These are phyloP conservation scores for Trichosporon ovoides DNA, from an alignment of 1,284 basidiomycete species.

Conservation along the genomic window DNA sequence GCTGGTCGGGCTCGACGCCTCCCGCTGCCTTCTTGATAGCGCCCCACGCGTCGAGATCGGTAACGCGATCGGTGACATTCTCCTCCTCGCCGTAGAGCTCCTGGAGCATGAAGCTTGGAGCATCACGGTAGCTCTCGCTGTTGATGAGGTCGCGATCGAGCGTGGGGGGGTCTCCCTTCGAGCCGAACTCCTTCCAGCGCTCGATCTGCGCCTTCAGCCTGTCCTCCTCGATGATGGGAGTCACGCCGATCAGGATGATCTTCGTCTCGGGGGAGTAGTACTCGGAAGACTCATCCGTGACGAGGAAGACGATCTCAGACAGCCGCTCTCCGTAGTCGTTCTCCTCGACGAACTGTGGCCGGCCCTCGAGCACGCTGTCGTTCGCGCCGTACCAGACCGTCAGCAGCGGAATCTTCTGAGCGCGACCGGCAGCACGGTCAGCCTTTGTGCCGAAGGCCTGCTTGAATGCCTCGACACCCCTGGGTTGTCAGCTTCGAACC, in stretches of 20 bases:
- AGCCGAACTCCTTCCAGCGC: slow-evolving; percentile 31
- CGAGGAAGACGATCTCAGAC: slow-evolving; percentile 57
- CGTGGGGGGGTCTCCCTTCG: slow-evolving; percentile 28
- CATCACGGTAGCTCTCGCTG: slow-evolving; percentile 62
- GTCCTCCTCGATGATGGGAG: slow-evolving; percentile 64
- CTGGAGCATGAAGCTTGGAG: slow-evolving; percentile 54
- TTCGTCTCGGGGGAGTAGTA: slow-evolving; percentile 68
- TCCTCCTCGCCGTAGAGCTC: slow-evolving; percentile 55
- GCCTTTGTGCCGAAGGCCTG: slow-evolving; percentile 59
- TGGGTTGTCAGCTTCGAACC: slow-evolving; percentile 15
- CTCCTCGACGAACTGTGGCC: slow-evolving; percentile 56
- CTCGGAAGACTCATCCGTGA: slow-evolving; percentile 59
- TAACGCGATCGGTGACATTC: too few species aligned
- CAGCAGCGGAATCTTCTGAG: slow-evolving; percentile 58
- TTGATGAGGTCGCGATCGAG: slow-evolving; percentile 60
- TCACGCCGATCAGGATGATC: slow-evolving; percentile 74
- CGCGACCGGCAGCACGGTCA: slow-evolving; percentile 55
- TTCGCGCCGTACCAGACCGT: slow-evolving; percentile 85
- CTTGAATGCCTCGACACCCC: slow-evolving; percentile 68
- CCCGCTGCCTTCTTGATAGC: slow-evolving; percentile 63
- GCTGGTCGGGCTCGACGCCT: slow-evolving; percentile 52
- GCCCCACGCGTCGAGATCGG: slow-evolving; percentile 60
- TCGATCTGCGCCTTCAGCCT: slow-evolving; percentile 45
- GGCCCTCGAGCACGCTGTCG: slow-evolving; percentile 61
- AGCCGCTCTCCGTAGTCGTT: slow-evolving; percentile 64